Percentiles rank a stretch among this genome's conserved stretches.
These are phyloP conservation scores for Talaromyces sp. DNA, from an alignment of 2,329 filamentous ascomycete species.

Conservation along the genomic window DNA sequence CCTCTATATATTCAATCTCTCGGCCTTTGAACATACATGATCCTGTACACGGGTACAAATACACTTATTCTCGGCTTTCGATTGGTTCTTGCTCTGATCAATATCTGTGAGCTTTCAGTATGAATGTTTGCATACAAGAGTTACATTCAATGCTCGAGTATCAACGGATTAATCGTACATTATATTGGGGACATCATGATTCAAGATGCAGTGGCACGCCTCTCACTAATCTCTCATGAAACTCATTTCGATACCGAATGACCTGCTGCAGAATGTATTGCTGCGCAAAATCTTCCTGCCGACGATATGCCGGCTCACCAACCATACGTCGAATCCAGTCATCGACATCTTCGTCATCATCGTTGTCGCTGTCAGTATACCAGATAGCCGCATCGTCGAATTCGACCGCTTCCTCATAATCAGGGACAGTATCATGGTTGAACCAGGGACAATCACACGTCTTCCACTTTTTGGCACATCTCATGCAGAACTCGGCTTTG, in stretches of 20 bases:
- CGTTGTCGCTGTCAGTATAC: slow-evolving; percentile 32
- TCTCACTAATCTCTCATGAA: neutral
- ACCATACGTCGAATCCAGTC: neutral
- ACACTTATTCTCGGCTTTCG: neutral
- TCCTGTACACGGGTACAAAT: neutral
- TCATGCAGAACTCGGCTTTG: slow-evolving; percentile 81
- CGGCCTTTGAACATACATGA: neutral
- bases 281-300: neutral
- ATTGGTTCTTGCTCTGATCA: neutral
- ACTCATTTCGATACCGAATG: neutral
- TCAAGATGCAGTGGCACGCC: neutral
- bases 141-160: neutral
- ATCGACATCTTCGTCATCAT: neutral
- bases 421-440: slow-evolving; percentile 55
- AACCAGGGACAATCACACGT: slow-evolving; percentile 80
- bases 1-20: slow-evolving; percentile 6
- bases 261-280: slow-evolving; percentile 1
- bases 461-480: slow-evolving; percentile 79
- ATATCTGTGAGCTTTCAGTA: neutral
- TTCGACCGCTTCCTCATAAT: slow-evolving; percentile 53
- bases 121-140: neutral
- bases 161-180: neutral
- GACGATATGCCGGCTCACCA: slow-evolving; percentile 10
- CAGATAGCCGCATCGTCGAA: slow-evolving; percentile 38
- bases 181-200: neutral